Evolutionary conservation across 768 basidiomycete species (phyloP), one percentile per base, ranked within the genome.

Genomic region (Megacollybia marginata): DNA sequence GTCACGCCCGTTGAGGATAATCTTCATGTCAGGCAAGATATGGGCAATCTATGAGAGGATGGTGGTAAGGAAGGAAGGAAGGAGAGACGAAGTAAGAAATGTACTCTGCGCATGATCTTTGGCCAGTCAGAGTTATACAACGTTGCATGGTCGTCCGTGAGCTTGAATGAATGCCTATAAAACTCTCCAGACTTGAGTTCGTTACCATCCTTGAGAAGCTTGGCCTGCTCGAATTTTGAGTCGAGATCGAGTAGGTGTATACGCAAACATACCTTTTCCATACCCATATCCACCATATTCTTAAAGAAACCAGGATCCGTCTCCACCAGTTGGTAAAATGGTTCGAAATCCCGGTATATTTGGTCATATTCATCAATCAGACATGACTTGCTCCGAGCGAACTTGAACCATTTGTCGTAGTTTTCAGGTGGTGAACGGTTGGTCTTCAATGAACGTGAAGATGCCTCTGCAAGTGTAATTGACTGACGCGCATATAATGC

Each of bases 321-420:
- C 19, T 8, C 38, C 49, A 28, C 50, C 56, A 57, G 54, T 45
- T 44, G 50, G 12, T 44, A 50, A 45, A 57, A 57, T 33, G 46
- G 52, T 11, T 36, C 15, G n/a, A 54, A 54, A 36, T 57, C 52
- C 32, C 52, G 53, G 19, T 19, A 42, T 32, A 57, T 53, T 20
- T 57, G 56, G 9, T 53, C 42, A 46, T 57, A 57, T 23, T 57
- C 56, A 48, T 57, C 56, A 32, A 57, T 52, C 42, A 57, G 53
- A 49, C 56, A 57, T 32, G 48, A 52, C 38, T 48, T 42, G 9
- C 44, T 40, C 16, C 42, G 42, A 35, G 56, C 56, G 33, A 45
- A 53, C 2, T 35, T 19, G 48, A 38, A 57, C 56, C 56, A 57
- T 34, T 55, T 13, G 18, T 55, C 49, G 47, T 52, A 57, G 20